These are phyloP conservation scores for Glycine tomentella DNA, from an alignment of 306 rosid genomes.

Conservation along the genomic window DNA sequence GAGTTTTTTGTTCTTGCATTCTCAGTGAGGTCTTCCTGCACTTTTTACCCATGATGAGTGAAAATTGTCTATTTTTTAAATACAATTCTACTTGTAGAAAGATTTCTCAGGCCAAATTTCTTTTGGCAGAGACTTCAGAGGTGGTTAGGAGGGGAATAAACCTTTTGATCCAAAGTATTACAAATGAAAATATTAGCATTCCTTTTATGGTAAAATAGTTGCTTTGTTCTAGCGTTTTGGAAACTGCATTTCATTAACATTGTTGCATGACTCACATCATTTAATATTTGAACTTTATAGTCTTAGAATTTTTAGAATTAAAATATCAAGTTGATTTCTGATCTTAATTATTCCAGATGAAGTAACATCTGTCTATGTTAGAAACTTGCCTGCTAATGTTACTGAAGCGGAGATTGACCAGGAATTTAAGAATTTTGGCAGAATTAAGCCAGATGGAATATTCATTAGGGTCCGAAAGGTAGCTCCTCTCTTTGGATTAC, in stretches of 20 bases:
- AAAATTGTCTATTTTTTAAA: not conserved
- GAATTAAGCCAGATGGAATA: constrained; percentile 83
- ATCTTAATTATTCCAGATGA: constrained; percentile 66
- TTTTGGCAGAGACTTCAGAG: not conserved
- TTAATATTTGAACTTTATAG: constrained; percentile 3
- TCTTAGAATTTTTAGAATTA: not conserved
- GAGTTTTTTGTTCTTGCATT: not conserved
- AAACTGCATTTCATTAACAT: constrained; percentile 4
- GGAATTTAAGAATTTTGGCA: constrained; percentile 83
- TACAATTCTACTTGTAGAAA: not conserved
- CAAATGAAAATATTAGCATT: constrained; percentile 7
- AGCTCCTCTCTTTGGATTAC: constrained; percentile 17
- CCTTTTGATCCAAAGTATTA: constrained; percentile 2
- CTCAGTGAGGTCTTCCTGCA: constrained; percentile 3
- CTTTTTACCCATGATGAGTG: not conserved
- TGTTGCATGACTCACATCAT: not conserved
- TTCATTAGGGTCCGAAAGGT: constrained; percentile 88
- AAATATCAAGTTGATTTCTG: constrained; percentile 44
- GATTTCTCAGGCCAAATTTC: constrained; percentile 3
- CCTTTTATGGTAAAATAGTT: not conserved
- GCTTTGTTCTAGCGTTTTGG: not conserved
- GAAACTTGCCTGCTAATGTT: constrained; percentile 83
- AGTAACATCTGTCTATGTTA: constrained; percentile 89
- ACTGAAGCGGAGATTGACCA: constrained; percentile 82
- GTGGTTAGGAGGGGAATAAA: constrained; percentile 15